phyloP scores from a whole-genome alignment of 345 rosid species.

The Excoecaria agallocha region DNA sequence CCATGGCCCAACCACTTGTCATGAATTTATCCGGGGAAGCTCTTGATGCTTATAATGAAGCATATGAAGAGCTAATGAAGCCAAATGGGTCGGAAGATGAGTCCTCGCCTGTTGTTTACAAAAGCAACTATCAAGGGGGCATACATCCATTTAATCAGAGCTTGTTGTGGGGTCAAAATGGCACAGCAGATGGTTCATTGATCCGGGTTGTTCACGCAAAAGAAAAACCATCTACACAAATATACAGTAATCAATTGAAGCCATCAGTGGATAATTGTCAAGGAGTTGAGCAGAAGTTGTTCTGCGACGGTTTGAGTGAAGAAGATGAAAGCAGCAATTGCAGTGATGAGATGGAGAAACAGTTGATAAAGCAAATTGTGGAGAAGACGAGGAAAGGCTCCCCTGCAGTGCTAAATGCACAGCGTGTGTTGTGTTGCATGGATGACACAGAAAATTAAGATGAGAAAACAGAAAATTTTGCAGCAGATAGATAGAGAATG shows the following conservation, averaged over 20 bases:
- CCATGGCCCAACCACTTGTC: constrained; percentile 49
- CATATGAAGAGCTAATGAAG: constrained; percentile 65
- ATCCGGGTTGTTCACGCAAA: neutral
- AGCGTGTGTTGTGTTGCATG: constrained; percentile 48
- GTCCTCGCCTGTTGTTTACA: constrained; percentile 32
- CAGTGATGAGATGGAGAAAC: constrained; percentile 62
- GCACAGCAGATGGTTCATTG: constrained; percentile 16
- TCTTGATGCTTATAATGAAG: constrained; percentile 71
- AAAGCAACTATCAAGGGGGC: constrained; percentile 23
- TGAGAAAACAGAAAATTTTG: constrained; percentile 18
- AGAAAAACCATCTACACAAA: constrained; percentile 13
- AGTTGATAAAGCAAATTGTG: constrained; percentile 72
- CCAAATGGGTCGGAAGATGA: constrained; percentile 52
- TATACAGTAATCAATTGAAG: constrained; percentile 4
- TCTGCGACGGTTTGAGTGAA: constrained; percentile 38
- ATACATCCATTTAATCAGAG: constrained; percentile 26
- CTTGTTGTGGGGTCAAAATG: constrained; percentile 25
- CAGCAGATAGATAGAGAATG: constrained; percentile 11
- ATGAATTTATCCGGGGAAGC: constrained; percentile 76
- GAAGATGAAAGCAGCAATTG: constrained; percentile 52
- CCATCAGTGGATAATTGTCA: constrained; percentile 11
- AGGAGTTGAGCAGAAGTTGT: constrained; percentile 29
- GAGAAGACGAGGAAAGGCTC: constrained; percentile 81
- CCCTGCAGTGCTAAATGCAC: constrained; percentile 69
- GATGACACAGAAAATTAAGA: constrained; percentile 32